These are phyloP conservation scores for Eucalyptus camaldulensis DNA, from an alignment of 345 rosid species.

Conservation along the genomic window DNA sequence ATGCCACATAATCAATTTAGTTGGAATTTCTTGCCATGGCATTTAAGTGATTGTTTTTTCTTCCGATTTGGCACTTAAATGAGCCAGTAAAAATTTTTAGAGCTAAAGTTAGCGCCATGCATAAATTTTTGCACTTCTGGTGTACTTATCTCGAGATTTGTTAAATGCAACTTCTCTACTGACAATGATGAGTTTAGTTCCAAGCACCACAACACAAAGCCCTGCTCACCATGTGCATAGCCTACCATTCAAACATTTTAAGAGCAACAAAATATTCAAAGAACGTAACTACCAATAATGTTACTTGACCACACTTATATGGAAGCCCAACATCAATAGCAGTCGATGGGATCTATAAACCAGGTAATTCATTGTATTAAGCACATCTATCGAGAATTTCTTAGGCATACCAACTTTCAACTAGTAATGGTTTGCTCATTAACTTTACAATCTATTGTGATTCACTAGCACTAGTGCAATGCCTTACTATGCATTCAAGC, in stretches of 20 bases:
- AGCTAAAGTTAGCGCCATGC: too few relatives aligned
- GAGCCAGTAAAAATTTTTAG: too few relatives aligned
- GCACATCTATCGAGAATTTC: not conserved
- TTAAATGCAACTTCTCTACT: too few relatives aligned
- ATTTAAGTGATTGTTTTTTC: too few relatives aligned
- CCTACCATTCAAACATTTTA: not conserved
- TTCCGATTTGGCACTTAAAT: too few relatives aligned
- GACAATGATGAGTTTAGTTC: too few relatives aligned
- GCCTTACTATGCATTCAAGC: not conserved
- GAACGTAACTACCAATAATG: not conserved
- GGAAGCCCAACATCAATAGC: too few relatives aligned
- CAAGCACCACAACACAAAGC: not conserved
- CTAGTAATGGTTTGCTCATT: not conserved
- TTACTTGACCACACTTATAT: not conserved
- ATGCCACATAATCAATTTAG: too few relatives aligned
- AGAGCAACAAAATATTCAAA: not conserved
- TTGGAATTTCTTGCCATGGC: too few relatives aligned
- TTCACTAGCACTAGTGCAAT: not conserved
- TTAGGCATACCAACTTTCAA: not conserved
- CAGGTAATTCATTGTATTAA: too few relatives aligned
- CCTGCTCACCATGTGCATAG: not conserved
- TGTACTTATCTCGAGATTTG: too few relatives aligned
- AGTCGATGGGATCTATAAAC: not conserved
- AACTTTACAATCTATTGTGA: not conserved
- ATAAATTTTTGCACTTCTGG: too few relatives aligned